phyloP scores from a whole-genome alignment of 1,284 basidiomycete genomes.

The Ganoderma sinense region DNA sequence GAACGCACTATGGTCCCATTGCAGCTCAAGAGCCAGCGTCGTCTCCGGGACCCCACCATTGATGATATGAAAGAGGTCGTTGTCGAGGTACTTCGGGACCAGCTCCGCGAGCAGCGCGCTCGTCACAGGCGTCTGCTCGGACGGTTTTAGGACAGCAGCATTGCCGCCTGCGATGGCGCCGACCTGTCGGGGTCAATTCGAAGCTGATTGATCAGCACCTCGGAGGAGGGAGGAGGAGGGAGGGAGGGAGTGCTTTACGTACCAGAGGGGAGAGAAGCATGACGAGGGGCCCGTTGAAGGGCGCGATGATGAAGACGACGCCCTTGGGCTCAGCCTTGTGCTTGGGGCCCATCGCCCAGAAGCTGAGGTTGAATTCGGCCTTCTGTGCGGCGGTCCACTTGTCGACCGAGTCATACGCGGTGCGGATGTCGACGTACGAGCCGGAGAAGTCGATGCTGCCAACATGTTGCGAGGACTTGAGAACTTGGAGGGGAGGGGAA shows the following conservation, averaged over 20 bases:
- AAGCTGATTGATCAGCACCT: too few species aligned
- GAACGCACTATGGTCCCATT: slow-evolving; percentile 86
- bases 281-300: slow-evolving; percentile 63
- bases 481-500: neutral
- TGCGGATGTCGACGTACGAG: slow-evolving; percentile 65
- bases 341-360: slow-evolving; percentile 60
- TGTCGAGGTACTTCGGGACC: slow-evolving; percentile 85
- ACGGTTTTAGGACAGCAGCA: slow-evolving; percentile 79
- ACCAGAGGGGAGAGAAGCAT: slow-evolving; percentile 61
- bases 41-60: slow-evolving; percentile 82
- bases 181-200: too few species aligned
- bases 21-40: slow-evolving; percentile 72
- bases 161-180: slow-evolving; percentile 87
- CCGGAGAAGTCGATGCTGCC: slow-evolving; percentile 62
- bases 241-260: too few species aligned
- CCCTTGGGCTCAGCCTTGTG: slow-evolving; percentile 82
- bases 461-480: too few species aligned
- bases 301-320: slow-evolving; percentile 65
- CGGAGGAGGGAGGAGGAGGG: too few species aligned
- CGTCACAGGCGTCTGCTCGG: slow-evolving; percentile 76
- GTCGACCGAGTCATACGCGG: slow-evolving; percentile 70
- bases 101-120: slow-evolving; percentile 80
- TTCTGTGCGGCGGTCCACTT: slow-evolving; percentile 72
- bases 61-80: slow-evolving; percentile 73
- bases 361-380: slow-evolving; percentile 61